Evolutionary conservation across 1,139 yeast species (phyloP).

Genomic region (Geotrichum restrictum): DNA sequence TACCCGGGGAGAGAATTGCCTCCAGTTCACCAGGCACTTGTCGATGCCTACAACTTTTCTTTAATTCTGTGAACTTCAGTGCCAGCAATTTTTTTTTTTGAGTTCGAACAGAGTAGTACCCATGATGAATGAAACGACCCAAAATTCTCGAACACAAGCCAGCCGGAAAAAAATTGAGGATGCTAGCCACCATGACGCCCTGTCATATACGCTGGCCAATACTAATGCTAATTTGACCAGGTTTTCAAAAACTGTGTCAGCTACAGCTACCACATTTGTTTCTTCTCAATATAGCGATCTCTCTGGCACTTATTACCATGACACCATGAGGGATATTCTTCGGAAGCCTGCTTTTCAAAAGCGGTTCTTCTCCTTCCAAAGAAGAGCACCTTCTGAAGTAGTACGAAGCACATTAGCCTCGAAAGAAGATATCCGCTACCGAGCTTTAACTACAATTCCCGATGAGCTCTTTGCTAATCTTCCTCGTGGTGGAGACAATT

Average conservation of each 20-base stretch:
- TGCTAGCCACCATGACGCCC: slow-evolving; percentile 21
- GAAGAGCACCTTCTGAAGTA: slow-evolving; percentile 45
- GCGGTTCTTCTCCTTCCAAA: slow-evolving; percentile 38
- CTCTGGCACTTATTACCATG: slow-evolving; percentile 41
- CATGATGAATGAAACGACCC: slow-evolving; percentile 1
- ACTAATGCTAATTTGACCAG: slow-evolving; percentile 40
- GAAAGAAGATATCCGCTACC: slow-evolving; percentile 32
- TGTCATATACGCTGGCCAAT: slow-evolving; percentile 39
- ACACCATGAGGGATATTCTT: slow-evolving; percentile 40
- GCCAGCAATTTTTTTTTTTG: not conserved
- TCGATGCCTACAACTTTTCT: not conserved
- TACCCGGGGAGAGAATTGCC: not conserved
- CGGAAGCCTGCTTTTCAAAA: slow-evolving; percentile 39
- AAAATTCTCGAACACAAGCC: not conserved
- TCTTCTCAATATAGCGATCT: slow-evolving; percentile 40
- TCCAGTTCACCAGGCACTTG: slow-evolving; percentile 1
- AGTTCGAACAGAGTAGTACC: not conserved
- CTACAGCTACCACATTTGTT: slow-evolving; percentile 40
- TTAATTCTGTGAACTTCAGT: slow-evolving; percentile 1
- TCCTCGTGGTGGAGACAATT: slow-evolving; percentile 41
- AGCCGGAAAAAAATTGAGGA: slow-evolving; percentile 19
- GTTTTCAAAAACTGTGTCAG: slow-evolving; percentile 40
- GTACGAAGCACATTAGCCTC: slow-evolving; percentile 30
- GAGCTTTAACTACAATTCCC: slow-evolving; percentile 47
- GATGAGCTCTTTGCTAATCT: slow-evolving; percentile 54